Conservation (phyloP, 768 basidiomycete genomes). For the Podaxis sp. region DNA sequence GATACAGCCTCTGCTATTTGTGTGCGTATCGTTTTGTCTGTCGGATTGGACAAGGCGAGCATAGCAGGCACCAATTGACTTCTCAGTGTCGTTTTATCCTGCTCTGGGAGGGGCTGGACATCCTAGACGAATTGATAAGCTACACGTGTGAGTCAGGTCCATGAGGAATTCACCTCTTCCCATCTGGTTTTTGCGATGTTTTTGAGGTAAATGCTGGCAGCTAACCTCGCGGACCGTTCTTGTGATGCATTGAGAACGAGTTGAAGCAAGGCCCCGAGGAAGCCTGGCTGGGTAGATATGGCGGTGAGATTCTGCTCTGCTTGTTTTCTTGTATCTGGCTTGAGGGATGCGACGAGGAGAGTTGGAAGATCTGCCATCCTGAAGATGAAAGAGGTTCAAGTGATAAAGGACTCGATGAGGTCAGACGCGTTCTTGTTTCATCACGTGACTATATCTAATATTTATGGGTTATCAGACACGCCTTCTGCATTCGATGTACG, state of each 20-base stretch:
- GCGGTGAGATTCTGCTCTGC: conserved; percentile 77
- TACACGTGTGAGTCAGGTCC: not conserved
- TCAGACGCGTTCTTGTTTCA: not conserved
- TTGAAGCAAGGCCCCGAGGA: conserved; percentile 73
- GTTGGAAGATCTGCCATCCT: conserved; percentile 66
- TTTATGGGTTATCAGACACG: not conserved
- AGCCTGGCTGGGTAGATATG: conserved; percentile 72
- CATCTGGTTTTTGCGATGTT: conserved; percentile 86
- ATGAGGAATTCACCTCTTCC: conserved; percentile 65
- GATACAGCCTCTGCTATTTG: conserved; percentile 94
- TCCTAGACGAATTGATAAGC: conserved; percentile 43
- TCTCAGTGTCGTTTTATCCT: conserved; percentile 74
- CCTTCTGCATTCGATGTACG: too few relatives aligned
- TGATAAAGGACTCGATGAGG: not conserved
- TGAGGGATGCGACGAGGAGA: conserved; percentile 70
- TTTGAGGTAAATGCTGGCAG: conserved; percentile 90
- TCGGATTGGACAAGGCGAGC: conserved; percentile 75
- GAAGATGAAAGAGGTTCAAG: conserved; percentile 10
- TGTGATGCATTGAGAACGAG: conserved; percentile 71
- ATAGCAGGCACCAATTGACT: conserved; percentile 85
- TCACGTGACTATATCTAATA: conserved; percentile 2
- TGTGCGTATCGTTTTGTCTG: conserved; percentile 70
- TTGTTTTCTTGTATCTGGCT: conserved; percentile 67
- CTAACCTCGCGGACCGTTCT: conserved; percentile 72
- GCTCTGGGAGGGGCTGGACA: conserved; percentile 63